Conservation (phyloP, 805 yeast species). For the Yamadazyma akitaensis region DNA sequence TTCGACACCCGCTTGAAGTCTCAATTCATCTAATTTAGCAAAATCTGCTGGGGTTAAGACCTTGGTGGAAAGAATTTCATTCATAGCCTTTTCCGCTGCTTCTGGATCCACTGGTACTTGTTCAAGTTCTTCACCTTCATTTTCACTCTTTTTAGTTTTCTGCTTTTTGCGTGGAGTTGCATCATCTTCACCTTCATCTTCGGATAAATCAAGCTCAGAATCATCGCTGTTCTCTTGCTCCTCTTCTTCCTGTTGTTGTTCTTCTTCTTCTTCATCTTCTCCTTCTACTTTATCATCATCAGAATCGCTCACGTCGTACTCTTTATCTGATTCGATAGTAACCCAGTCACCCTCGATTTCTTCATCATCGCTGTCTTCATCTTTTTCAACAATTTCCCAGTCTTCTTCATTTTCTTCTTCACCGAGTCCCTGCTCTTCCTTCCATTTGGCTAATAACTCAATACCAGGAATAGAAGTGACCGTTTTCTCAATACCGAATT, state of each 20-base stretch:
- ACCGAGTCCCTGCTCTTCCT: conserved; percentile 54
- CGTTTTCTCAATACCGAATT: conserved; percentile 71
- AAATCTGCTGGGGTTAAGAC: conserved; percentile 97
- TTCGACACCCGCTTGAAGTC: conserved; percentile 80
- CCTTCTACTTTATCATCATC: conserved; percentile 47
- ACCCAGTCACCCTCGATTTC: conserved; percentile 93
- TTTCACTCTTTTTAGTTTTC: conserved; percentile 20
- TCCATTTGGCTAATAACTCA: conserved; percentile 88
- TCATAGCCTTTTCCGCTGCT: conserved; percentile 18
- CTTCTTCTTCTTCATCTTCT: conserved; percentile 35
- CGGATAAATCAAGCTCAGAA: conserved; percentile 27
- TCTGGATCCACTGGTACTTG: background rate
- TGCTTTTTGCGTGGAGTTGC: conserved; percentile 25
- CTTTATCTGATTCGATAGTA: conserved; percentile 77
- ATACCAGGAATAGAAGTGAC: conserved; percentile 84
- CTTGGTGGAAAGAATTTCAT: conserved; percentile 63
- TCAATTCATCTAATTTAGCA: conserved; percentile 88
- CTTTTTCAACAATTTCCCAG: conserved; percentile 60
- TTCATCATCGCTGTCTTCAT: conserved; percentile 33
- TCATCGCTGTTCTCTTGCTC: conserved; percentile 20
- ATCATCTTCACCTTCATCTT: conserved; percentile 22
- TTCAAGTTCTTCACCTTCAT: conserved; percentile 15
- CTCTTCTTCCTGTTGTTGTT: conserved; percentile 28
- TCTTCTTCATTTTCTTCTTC: conserved; percentile 47
- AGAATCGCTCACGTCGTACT: conserved; percentile 52